phyloP scores from a whole-genome alignment of 805 yeast species.

The Jamesozyma piceae region DNA sequence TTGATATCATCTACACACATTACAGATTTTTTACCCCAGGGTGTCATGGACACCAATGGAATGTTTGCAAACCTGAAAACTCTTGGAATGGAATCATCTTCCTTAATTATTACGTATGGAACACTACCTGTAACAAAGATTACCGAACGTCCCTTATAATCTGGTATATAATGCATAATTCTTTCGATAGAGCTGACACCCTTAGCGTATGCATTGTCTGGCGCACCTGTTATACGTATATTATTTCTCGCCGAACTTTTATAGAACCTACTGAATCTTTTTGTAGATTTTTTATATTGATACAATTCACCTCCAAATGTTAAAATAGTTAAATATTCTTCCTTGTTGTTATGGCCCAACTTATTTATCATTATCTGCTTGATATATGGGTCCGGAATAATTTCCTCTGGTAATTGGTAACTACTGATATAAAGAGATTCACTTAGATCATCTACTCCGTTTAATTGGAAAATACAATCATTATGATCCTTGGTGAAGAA shows the following conservation, averaged over 20 bases:
- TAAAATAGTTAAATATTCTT: conserved; percentile 58
- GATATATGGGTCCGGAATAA: conserved; percentile 62
- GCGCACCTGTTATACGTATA: conserved; percentile 61
- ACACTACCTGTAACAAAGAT: conserved; percentile 66
- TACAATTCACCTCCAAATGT: conserved; percentile 77
- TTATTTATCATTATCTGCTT: conserved; percentile 57
- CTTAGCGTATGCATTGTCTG: conserved; percentile 62
- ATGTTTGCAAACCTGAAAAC: conserved; percentile 57
- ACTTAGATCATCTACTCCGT: conserved; percentile 30
- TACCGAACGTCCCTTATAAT: conserved; percentile 48
- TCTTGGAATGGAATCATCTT: conserved; percentile 53
- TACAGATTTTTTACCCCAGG: conserved; percentile 35
- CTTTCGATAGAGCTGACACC: conserved; percentile 60
- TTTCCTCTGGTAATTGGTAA: conserved; percentile 29
- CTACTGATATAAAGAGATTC: conserved; percentile 33
- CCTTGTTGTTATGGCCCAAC: conserved; percentile 52
- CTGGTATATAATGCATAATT: conserved; percentile 48
- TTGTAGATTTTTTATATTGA: conserved; percentile 45
- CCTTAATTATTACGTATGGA: conserved; percentile 61
- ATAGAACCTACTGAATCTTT: conserved; percentile 17
- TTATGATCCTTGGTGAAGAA: conserved; percentile 47
- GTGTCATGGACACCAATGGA: conserved; percentile 51
- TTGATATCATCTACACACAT: conserved; percentile 63
- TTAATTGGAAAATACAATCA: conserved; percentile 33
- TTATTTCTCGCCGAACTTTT: conserved; percentile 25